These are phyloP conservation scores for Pisolithus thermaeus DNA, from an alignment of 1,284 basidiomycete species.

Conservation along the genomic window DNA sequence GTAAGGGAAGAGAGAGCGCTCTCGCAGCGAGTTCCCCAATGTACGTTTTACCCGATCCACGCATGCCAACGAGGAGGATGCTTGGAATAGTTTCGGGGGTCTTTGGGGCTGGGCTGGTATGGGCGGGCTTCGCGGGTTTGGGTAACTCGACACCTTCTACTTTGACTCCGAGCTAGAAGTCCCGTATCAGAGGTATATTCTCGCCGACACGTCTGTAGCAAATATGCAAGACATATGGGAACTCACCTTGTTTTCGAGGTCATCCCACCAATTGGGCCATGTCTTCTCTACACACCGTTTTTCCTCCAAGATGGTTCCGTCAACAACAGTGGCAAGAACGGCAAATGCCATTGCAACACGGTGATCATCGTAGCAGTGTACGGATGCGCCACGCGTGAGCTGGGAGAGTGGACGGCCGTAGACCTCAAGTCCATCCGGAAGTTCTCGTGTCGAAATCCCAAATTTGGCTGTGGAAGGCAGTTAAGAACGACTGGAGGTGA, in stretches of 20 bases:
- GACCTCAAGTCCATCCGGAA: slow-evolving; percentile 91
- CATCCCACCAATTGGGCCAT: slow-evolving; percentile 99
- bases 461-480: slow-evolving; percentile 69
- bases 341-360: slow-evolving; percentile 99
- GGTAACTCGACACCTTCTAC: slow-evolving; percentile 81
- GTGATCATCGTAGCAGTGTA: slow-evolving; percentile 98
- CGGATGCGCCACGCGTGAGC: slow-evolving; percentile 64
- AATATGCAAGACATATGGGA: slow-evolving; percentile 7
- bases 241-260: slow-evolving; percentile 83
- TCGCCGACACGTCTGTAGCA: not conserved
- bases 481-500: not conserved
- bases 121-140: slow-evolving; percentile 33
- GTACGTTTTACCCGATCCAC: slow-evolving; percentile 93
- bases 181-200: not conserved
- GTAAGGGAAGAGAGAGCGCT: slow-evolving; percentile 69
- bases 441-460: slow-evolving; percentile 87
- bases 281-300: slow-evolving; percentile 99
- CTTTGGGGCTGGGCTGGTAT: slow-evolving; percentile 30
- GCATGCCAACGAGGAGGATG: slow-evolving; percentile 91
- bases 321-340: slow-evolving; percentile 74
- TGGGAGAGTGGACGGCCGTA: slow-evolving; percentile 67
- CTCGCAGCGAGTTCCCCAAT: slow-evolving; percentile 78
- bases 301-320: slow-evolving; percentile 84
- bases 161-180: slow-evolving; percentile 76
- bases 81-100: slow-evolving; percentile 29